phyloP scores from a whole-genome alignment of 1,284 basidiomycete genomes.

The Leucoagaricus sp. region DNA sequence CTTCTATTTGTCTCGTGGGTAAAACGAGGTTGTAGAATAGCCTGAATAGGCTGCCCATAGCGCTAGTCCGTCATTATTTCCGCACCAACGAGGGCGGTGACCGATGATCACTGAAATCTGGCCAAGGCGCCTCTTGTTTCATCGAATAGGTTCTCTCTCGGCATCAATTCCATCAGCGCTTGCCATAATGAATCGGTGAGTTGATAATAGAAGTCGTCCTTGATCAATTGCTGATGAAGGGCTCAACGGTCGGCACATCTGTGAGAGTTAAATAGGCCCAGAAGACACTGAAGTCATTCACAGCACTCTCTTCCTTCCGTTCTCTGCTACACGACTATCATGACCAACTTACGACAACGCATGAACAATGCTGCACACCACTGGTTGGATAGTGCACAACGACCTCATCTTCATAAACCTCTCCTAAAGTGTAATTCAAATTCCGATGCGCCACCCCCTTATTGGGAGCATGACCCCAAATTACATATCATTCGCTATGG shows the following conservation, averaged over 20 bases:
- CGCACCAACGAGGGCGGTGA: too few species aligned
- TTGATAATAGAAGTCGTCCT: too few species aligned
- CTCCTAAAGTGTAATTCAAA: constrained; percentile 1
- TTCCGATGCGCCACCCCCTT: constrained; percentile 5
- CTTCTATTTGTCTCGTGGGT: background rate
- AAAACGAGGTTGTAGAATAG: background rate
- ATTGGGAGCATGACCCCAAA: constrained; percentile 9
- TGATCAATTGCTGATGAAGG: too few species aligned
- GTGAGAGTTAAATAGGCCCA: background rate
- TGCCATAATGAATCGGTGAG: too few species aligned
- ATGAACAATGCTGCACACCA: background rate
- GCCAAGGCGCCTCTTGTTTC: too few species aligned
- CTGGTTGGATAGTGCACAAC: background rate
- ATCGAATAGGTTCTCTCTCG: too few species aligned
- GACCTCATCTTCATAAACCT: background rate
- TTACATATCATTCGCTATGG: constrained; percentile 12
- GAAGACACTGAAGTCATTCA: background rate
- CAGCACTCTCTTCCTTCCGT: background rate
- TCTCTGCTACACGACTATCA: background rate
- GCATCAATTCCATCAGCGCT: too few species aligned
- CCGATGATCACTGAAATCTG: too few species aligned
- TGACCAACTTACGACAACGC: background rate
- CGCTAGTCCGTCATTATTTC: too few species aligned
- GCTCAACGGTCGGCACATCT: background rate
- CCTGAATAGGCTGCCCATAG: too few species aligned